Percentiles rank a stretch among this genome's conserved stretches.
phyloP scores from a whole-genome alignment of 106 monocot species.

The Platanthera zijinensis region DNA sequence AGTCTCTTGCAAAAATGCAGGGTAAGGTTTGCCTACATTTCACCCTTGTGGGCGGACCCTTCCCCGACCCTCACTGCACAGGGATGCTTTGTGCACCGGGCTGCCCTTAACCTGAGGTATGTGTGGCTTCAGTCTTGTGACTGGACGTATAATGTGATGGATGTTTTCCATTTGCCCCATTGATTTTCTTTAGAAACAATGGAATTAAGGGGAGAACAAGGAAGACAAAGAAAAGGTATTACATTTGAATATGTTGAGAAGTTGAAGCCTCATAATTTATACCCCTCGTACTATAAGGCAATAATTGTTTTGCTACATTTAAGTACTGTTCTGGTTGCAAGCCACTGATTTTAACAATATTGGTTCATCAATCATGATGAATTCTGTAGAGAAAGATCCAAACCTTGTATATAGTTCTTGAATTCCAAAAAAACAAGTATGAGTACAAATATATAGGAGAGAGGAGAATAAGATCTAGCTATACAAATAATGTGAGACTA shows the following conservation, averaged over 20 bases:
- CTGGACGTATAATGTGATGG: not conserved
- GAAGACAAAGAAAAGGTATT: not conserved
- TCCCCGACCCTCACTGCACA: too few species aligned
- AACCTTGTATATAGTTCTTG: too few species aligned
- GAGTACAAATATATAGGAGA: too few species aligned
- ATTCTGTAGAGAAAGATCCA: too few species aligned
- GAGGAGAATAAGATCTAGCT: too few species aligned
- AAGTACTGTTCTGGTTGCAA: not conserved
- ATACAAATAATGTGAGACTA: too few species aligned
- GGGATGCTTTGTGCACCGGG: too few species aligned
- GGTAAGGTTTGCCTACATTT: not conserved
- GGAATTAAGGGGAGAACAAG: not conserved
- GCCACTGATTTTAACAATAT: too few species aligned
- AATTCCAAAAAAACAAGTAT: too few species aligned
- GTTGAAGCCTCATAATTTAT: not conserved
- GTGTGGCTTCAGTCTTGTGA: not conserved
- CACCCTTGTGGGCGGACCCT: too few species aligned
- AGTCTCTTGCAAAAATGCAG: not conserved
- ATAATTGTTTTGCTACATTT: not conserved
- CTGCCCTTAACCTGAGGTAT: not conserved
- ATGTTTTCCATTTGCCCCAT: not conserved
- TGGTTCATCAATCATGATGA: too few species aligned
- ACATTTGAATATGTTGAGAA: not conserved
- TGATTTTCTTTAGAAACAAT: not conserved
- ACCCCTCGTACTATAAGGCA: not conserved